Base-by-base conservation (phyloP, 345 rosid species). In the Eucalyptus regnans region DNA sequence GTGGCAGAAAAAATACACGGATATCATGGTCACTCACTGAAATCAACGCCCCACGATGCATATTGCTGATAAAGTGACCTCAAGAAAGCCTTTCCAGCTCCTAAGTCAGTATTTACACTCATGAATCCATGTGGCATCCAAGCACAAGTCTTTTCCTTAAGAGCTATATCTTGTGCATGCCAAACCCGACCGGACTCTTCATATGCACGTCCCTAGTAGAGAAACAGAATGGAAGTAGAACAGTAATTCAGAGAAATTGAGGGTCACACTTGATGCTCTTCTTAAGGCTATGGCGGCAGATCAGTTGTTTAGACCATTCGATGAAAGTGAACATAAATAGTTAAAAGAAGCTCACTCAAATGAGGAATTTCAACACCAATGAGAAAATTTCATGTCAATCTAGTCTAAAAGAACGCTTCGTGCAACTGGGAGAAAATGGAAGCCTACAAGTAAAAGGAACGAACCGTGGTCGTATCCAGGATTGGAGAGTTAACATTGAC, bases 81-180 rank as follows among this genome's bases (percentile, higher is more conserved):
- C 93, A 97, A 93, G 94, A 97, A 97, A 8, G 99, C 96, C 91
- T 91, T 95, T 90, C 99, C 99, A 25, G 98, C 98, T 91, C 92
- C 97, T 76, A 91, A 48, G 88, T 92, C 92, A 46, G 96, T 93
- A 89, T 97, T 93, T 44, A 96, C 96, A 91, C 98, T 95, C 98
- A 97, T 96, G 93, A 96, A 97, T 68, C 99, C 99, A 87, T 96
- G 90, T 18, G 90, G 76, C 99, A 97, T 97, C 99, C 99, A 97
- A 44, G 93, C 95, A 93, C 99, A 97, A 88, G 99, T 91, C 92
- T 94, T 93, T 88, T 95, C 98, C 93, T 89, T 91, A 79, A 96
- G 76, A 44, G 97, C 99, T 89, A 96, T 96, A 91, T 96, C 99
- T 90, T 90, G 90, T 25, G 98, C 97, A n/a, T 91, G 90, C 99